A percentile compares a stretch with the other conserved stretches of the same genome.
These are phyloP conservation scores for Neonectria neomacrospora DNA, from an alignment of 2,329 filamentous ascomycete genomes.

Conservation along the genomic window DNA sequence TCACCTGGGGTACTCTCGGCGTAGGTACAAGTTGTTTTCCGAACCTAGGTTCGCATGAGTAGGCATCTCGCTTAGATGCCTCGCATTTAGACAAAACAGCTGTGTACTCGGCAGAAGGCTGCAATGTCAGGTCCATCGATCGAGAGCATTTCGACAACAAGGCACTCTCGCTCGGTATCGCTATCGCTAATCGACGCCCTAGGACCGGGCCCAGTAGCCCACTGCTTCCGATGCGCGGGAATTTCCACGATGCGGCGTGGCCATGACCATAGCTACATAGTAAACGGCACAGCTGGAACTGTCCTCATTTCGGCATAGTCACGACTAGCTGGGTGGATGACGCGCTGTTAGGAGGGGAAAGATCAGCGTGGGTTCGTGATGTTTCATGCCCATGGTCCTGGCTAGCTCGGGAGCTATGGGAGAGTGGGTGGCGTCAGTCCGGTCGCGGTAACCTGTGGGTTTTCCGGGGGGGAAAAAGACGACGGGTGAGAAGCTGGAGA, in stretches of 20 bases:
- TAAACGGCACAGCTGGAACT: not conserved
- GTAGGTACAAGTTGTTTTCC: not conserved
- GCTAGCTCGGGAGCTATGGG: constrained; percentile 29
- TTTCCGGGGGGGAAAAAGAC: not conserved
- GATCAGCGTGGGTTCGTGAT: constrained; percentile 31
- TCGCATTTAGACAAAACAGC: not conserved
- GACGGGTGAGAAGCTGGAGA: not conserved
- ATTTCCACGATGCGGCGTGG: constrained; percentile 1
- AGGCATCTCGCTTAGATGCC: not conserved
- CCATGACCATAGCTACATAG: not conserved
- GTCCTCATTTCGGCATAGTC: constrained; percentile 26
- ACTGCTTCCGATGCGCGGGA: not conserved
- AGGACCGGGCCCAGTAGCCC: not conserved
- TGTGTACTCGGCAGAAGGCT: not conserved
- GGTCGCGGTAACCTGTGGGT: constrained; percentile 25
- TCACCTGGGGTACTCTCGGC: not conserved
- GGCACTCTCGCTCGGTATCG: not conserved
- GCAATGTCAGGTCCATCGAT: constrained; percentile 1
- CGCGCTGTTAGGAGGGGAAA: constrained; percentile 26
- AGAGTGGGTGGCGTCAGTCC: constrained; percentile 29
- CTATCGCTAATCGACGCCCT: not conserved
- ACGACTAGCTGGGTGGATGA: constrained; percentile 19
- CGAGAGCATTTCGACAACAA: not conserved
- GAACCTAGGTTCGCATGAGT: not conserved
- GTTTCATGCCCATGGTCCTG: constrained; percentile 42